Conservation (phyloP, 129 eudicot species). For the Flaveria robusta region DNA sequence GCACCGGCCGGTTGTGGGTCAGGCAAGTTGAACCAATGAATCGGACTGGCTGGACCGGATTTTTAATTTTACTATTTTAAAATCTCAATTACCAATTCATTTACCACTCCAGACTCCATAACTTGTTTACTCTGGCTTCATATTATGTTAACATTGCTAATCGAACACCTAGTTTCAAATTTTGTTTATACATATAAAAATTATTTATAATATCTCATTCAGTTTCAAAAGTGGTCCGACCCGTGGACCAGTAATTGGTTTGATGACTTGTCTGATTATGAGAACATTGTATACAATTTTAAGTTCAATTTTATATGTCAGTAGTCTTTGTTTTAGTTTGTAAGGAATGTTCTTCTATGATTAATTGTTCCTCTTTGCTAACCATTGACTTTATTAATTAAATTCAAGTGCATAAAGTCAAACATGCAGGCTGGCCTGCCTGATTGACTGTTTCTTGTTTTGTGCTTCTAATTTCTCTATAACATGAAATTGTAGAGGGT, state of each 20-base stretch:
- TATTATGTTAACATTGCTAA: too few species aligned
- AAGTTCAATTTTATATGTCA: neutral
- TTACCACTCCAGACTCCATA: too few species aligned
- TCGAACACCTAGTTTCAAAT: too few species aligned
- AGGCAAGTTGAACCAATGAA: too few species aligned
- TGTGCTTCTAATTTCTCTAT: neutral
- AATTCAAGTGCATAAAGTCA: conserved; percentile 14
- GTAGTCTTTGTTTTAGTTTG: neutral
- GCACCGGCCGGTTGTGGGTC: neutral
- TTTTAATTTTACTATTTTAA: too few species aligned
- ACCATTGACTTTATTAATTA: conserved; percentile 26
- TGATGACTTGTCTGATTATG: neutral
- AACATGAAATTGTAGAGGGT: neutral
- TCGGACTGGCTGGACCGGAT: too few species aligned
- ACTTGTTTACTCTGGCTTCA: too few species aligned
- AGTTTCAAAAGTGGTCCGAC: neutral
- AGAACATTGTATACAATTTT: neutral
- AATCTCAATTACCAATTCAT: too few species aligned
- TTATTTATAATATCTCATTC: too few species aligned
- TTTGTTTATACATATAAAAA: too few species aligned
- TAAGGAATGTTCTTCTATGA: conserved; percentile 20
- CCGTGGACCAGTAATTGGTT: neutral
- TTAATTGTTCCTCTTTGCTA: conserved; percentile 4
- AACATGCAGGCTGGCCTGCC: conserved; percentile 28
- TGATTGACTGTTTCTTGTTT: neutral